Evolutionary conservation across 2,329 filamentous ascomycete genomes (phyloP), one percentile per base, ranked within the genome.

Genomic region (Penicillium sp.): DNA sequence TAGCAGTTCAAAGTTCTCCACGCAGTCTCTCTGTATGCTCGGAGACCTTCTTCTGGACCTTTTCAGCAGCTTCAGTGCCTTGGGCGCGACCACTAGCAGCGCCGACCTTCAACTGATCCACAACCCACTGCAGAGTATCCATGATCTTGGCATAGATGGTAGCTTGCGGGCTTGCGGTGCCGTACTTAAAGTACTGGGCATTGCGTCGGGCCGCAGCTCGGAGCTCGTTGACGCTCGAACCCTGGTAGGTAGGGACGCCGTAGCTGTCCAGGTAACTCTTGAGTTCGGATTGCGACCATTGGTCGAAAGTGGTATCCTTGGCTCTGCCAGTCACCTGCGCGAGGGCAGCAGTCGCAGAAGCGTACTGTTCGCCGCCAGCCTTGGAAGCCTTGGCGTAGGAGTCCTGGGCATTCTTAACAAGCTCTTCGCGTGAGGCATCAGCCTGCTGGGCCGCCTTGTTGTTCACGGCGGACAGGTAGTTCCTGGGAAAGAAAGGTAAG

Each of bases 221-320:
- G 20, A 93, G 79, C 68, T 91, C 82, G 57, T 92, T 88, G 54
- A 85, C 65, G 55, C 78, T 87, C 18, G 85, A 86, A 6, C 86
- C 86, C 70, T 90, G 87, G 42, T 86, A 87, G 39, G 83, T 77
- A 52, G 82, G 80, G 39, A 93, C 78, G 37, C 90, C 90, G 61
- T 91, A 93, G 59, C 85, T 88, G 69, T 93, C 89, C 7, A 93
- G 82, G 68, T 92, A 93, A 1, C 83, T 78, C 79, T 93, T 92
- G 59, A 94, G 78, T 26, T 93, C 88, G 39, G 79, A 82, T 48
- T 81, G 78, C 24, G 80, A 88, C 89, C 89, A 93, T 1, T 83
- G 84, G 50, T 91, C 85, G 61, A 93, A 93, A 1, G 83, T 79
- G 24, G 74, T 79, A 46, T 85, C 78, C 77, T 90, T 91, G 46